A percentile compares a stretch with the other conserved stretches of the same genome.
Evolutionary conservation across 495 filamentous ascomycete genomes (phyloP).

Genomic region (Aspergillus affinis): DNA sequence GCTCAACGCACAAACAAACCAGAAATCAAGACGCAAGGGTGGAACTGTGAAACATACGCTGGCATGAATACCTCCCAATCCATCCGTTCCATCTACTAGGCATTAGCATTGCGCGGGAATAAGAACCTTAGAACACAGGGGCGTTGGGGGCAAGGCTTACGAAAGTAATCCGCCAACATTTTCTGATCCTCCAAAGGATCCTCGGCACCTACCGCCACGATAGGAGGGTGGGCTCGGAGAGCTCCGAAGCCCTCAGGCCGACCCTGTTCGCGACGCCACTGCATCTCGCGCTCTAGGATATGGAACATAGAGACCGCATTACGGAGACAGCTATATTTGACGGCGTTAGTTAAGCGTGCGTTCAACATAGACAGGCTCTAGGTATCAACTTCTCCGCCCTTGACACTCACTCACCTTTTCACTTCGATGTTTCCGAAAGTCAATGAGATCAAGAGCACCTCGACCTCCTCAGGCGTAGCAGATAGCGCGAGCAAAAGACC

Average conservation of each 20-base stretch:
- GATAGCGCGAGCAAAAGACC: slow-evolving; percentile 83
- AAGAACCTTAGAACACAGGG: not conserved
- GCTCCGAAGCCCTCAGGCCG: slow-evolving; percentile 65
- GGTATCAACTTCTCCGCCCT: not conserved
- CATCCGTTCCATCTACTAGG: slow-evolving; percentile 77
- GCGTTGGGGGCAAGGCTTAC: slow-evolving; percentile 50
- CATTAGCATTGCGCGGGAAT: slow-evolving; percentile 15
- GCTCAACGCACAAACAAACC: too few species aligned
- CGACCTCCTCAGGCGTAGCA: slow-evolving; percentile 78
- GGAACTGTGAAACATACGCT: slow-evolving; percentile 59
- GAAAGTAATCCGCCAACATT: slow-evolving; percentile 87
- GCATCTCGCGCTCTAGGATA: slow-evolving; percentile 83
- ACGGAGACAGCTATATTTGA: slow-evolving; percentile 65
- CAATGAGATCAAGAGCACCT: slow-evolving; percentile 84
- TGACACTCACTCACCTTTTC: slow-evolving; percentile 53
- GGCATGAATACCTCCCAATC: slow-evolving; percentile 85
- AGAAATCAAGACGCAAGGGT: not conserved
- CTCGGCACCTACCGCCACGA: slow-evolving; percentile 83
- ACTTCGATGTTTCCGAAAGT: slow-evolving; percentile 92
- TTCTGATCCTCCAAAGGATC: slow-evolving; percentile 81
- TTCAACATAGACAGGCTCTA: not conserved
- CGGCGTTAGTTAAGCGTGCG: not conserved
- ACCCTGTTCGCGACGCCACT: slow-evolving; percentile 72
- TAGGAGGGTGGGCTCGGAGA: slow-evolving; percentile 66
- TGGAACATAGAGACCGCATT: slow-evolving; percentile 93